phyloP scores from a whole-genome alignment of 768 basidiomycete species.

The Cystobasidium onofrii region DNA sequence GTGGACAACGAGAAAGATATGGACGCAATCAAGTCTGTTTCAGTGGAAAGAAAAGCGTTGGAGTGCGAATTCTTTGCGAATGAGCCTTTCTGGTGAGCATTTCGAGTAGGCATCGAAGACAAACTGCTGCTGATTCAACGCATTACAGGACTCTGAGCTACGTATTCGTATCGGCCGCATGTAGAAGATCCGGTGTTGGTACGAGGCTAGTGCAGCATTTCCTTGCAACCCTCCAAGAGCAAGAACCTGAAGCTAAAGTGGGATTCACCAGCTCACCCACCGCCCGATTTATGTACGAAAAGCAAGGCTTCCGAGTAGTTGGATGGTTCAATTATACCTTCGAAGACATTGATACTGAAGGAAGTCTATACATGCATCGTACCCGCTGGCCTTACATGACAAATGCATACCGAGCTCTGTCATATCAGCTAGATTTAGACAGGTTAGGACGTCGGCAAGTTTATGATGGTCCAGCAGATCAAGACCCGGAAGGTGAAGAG shows the following conservation, averaged over 20 bases:
- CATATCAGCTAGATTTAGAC: neutral
- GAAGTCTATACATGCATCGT: neutral
- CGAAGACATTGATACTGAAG: neutral
- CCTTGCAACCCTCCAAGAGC: neutral
- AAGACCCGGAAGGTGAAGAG: neutral
- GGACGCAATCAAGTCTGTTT: neutral
- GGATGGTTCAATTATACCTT: neutral
- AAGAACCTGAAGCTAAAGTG: neutral
- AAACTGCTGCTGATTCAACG: neutral
- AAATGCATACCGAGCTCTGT: neutral
- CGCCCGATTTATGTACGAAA: neutral
- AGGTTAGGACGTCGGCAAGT: neutral
- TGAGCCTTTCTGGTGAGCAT: neutral
- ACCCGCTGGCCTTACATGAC: slow-evolving; percentile 3
- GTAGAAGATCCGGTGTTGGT: neutral
- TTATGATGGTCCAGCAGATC: neutral
- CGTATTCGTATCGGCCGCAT: neutral
- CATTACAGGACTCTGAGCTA: neutral
- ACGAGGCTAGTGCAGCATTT: neutral
- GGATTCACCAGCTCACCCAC: neutral
- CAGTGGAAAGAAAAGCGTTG: neutral
- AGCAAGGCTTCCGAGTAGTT: neutral
- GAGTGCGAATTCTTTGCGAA: neutral
- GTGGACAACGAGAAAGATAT: neutral
- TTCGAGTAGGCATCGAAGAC: neutral